Evolutionary conservation across 78 protist genomes (phyloP).

Genomic region (Dictyostelium capitatum): DNA sequence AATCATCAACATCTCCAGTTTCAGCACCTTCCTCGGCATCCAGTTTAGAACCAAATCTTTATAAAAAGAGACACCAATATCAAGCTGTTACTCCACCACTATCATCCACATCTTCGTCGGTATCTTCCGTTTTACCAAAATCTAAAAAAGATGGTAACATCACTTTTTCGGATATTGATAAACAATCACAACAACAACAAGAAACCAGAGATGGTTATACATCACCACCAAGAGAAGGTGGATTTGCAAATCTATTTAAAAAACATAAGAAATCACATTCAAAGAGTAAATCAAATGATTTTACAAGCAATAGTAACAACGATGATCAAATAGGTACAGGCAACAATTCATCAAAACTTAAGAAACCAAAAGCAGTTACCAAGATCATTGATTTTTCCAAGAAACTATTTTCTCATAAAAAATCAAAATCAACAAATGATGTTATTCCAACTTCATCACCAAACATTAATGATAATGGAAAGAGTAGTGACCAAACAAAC

Average conservation of each 20-base stretch:
- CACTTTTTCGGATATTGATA: neutral
- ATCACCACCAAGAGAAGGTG: conserved; percentile 3
- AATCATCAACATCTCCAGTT: neutral
- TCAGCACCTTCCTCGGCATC: neutral
- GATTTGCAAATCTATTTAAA: conserved; percentile 9
- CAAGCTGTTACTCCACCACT: conserved; percentile 1
- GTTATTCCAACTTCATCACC: neutral
- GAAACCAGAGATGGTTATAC: neutral
- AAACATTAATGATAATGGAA: neutral
- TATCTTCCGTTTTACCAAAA: neutral
- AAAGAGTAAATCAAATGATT: conserved; percentile 2
- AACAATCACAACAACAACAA: neutral
- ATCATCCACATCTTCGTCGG: neutral
- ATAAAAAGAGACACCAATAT: neutral
- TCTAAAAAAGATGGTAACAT: neutral
- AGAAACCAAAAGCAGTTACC: conserved; percentile 1
- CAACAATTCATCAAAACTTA: neutral
- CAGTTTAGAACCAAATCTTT: neutral
- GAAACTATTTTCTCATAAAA: conserved; percentile 18
- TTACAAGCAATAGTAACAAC: neutral
- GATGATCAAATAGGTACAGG: neutral
- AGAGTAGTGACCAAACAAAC: neutral
- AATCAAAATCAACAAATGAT: neutral
- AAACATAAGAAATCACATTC: conserved; percentile 24
- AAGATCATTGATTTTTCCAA: conserved; percentile 7